Conservation (phyloP, 2,329 filamentous ascomycete species). For the Colletotrichum viniferum region DNA sequence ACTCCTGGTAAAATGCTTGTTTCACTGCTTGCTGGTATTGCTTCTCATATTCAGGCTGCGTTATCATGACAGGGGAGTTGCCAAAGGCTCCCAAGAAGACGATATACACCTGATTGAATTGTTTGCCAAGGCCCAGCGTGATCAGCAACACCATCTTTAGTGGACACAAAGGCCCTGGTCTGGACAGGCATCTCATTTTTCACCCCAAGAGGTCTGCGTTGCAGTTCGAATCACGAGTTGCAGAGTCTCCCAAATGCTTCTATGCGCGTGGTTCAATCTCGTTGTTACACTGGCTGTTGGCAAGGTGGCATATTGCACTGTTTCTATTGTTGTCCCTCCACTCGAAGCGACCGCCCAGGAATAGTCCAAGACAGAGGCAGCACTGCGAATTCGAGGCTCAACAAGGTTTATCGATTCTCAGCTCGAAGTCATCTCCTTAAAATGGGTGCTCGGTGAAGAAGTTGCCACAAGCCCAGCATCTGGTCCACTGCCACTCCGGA, state of each 20-base stretch:
- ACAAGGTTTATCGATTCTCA: background rate
- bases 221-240: background rate
- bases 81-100: background rate
- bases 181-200: background rate
- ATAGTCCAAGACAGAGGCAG: background rate
- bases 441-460: background rate
- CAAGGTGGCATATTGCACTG: accelerated
- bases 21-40: background rate
- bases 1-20: background rate
- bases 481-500: background rate
- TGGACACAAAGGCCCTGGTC: background rate
- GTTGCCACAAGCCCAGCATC: background rate
- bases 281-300: background rate
- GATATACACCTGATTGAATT: background rate
- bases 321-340: background rate
- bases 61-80: background rate
- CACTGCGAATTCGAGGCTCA: background rate
- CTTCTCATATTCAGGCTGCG: background rate
- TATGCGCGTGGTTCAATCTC: background rate
- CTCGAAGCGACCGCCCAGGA: background rate
- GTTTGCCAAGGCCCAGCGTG: background rate
- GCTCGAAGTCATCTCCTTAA: background rate
- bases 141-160: background rate
- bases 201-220: background rate
- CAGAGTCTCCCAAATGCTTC: background rate